A percentile compares a stretch with the other conserved stretches of the same genome.
These are phyloP conservation scores for Tuber melanosporum DNA, from an alignment of 495 filamentous ascomycete species.

Conservation along the genomic window DNA sequence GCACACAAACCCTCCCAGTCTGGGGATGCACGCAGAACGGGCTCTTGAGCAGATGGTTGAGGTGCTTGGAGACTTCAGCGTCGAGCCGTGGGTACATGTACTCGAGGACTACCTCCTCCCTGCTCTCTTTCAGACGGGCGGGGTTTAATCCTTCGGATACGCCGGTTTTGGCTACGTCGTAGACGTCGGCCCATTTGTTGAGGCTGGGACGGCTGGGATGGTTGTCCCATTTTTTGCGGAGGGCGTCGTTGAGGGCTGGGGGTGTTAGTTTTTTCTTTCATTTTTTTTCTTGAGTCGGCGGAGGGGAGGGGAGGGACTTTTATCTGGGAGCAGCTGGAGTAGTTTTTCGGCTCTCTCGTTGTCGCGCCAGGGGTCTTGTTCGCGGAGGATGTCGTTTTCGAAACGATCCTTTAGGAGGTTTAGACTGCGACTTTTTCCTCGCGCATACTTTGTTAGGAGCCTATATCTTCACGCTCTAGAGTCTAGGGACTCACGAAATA, in stretches of 20 bases:
- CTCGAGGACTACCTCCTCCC: constrained; percentile 89
- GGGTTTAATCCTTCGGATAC: constrained; percentile 60
- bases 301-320: constrained; percentile 25
- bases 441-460: neutral
- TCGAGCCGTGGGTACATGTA: constrained; percentile 98
- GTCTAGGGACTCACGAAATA: constrained; percentile 51
- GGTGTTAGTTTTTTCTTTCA: neutral
- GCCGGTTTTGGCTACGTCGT: constrained; percentile 68
- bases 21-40: constrained; percentile 95
- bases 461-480: neutral
- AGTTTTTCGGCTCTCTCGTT: constrained; percentile 63
- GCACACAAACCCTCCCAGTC: constrained; percentile 85
- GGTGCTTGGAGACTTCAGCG: constrained; percentile 90
- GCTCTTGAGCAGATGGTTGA: constrained; percentile 93
- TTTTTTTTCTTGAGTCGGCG: no score
- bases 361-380: constrained; percentile 78
- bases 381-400: constrained; percentile 65
- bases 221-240: constrained; percentile 85
- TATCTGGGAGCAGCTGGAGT: constrained; percentile 71
- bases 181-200: constrained; percentile 89
- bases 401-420: constrained; percentile 75
- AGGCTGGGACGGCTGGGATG: constrained; percentile 65
- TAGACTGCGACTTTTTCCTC: constrained; percentile 60
- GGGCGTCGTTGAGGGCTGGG: constrained; percentile 57
- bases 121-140: constrained; percentile 66